Evolutionary conservation across 768 basidiomycete species (phyloP).

Genomic region (Epithele typhae): DNA sequence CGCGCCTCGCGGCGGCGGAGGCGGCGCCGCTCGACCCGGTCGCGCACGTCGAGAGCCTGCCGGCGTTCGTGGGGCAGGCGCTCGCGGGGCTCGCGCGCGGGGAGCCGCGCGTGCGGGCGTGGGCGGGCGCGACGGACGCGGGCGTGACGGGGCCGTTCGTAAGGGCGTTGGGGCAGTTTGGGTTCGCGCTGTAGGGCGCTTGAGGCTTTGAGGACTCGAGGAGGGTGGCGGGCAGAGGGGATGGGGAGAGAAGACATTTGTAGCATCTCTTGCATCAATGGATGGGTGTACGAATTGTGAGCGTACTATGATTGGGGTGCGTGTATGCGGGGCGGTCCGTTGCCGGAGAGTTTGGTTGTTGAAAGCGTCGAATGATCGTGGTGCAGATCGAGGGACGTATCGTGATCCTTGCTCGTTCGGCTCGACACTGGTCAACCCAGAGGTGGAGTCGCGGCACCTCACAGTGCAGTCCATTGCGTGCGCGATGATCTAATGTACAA

Average conservation of each 20-base stretch:
- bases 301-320: too few relatives aligned
- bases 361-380: too few relatives aligned
- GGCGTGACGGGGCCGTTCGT: conserved; percentile 19
- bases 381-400: too few relatives aligned
- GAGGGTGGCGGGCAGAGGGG: not conserved
- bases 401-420: too few relatives aligned
- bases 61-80: conserved; percentile 23
- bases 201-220: not conserved
- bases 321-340: too few relatives aligned
- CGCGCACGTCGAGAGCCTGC: conserved; percentile 24
- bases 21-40: conserved; percentile 33
- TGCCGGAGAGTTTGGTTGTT: too few relatives aligned
- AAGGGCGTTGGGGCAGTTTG: conserved; percentile 14
- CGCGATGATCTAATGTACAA: too few relatives aligned
- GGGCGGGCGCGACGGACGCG: conserved; percentile 15
- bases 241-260: conserved; percentile 2
- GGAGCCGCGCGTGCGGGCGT: conserved; percentile 12
- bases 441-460: too few relatives aligned
- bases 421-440: too few relatives aligned
- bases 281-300: too few relatives aligned
- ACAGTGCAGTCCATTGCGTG: too few relatives aligned
- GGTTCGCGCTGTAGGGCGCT: conserved; percentile 11
- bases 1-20: conserved; percentile 71
- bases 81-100: conserved; percentile 15
- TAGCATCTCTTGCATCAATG: too few relatives aligned